phyloP scores from a whole-genome alignment of 148 eudicot genomes.

The Rhododendron simsii region DNA sequence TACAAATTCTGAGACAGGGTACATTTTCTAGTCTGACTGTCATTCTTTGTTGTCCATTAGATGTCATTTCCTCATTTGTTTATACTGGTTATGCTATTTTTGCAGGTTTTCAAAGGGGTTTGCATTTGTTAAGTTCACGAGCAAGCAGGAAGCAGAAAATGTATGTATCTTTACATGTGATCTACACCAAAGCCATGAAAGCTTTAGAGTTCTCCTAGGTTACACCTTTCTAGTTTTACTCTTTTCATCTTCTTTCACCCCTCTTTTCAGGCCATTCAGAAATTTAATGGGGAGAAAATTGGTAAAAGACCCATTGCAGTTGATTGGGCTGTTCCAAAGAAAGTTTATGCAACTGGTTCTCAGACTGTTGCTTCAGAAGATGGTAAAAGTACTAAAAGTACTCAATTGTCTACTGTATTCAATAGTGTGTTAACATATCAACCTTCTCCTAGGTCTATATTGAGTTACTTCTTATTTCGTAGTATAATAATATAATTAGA shows the following conservation, averaged over 20 bases:
- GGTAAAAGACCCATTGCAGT: conserved; percentile 79
- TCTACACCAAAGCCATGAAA: not conserved
- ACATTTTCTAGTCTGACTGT: conserved; percentile 14
- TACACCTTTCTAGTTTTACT: not conserved
- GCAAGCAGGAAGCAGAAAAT: conserved; percentile 90
- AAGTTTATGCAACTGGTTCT: conserved; percentile 52
- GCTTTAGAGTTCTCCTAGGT: not conserved
- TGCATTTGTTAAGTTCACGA: conserved; percentile 88
- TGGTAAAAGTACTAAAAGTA: conserved; percentile 51
- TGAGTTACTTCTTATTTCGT: not conserved
- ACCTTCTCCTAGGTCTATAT: not conserved
- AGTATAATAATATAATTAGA: not conserved
- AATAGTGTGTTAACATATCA: not conserved
- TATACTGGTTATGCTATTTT: conserved; percentile 13
- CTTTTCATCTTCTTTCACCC: conserved; percentile 5
- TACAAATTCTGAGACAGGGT: conserved; percentile 77
- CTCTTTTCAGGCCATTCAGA: conserved; percentile 66
- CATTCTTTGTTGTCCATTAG: not conserved
- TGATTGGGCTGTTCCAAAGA: conserved; percentile 97
- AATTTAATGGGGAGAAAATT: conserved; percentile 67
- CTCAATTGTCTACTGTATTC: not conserved
- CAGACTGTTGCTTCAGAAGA: conserved; percentile 37
- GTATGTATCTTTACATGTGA: conserved; percentile 34
- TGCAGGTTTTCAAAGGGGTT: conserved; percentile 82
- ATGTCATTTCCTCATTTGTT: conserved; percentile 10